Base-by-base conservation (phyloP, 257 asterid species). In the Nicotiana otophora region DNA sequence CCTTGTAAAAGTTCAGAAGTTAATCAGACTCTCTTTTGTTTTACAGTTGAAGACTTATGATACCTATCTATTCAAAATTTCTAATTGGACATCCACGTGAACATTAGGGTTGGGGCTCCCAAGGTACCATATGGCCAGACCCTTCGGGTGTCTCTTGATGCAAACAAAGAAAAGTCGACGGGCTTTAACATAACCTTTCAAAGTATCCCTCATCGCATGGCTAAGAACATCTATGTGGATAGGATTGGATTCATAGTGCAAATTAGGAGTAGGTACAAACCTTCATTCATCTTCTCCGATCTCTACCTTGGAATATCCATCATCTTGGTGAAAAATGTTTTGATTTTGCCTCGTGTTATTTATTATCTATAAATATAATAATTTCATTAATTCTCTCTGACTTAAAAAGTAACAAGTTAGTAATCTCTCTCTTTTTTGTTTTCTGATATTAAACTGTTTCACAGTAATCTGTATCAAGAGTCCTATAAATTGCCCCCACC, bases 191-290 rank as follows among this genome's bases (percentile, higher is more conserved):
- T 19, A 17, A 36, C 36, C 70, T 64, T 70, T 14, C 31, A 46
- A 48, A 48, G 62, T 23, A 26, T 23, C 61, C 46, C 63, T 74
- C 80, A 26, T 48, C 26, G 2, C 46, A 1, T 51, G 63, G 46
- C 9, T 75, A 26, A 36, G 79, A 72, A 72, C 61, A 46, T 72
- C 61, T 72, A 7, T 6, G 39, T 26, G 7, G 39, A 46, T 72
- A 72, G 61, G 79, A 46, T 23, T 72, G 61, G 79, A 46, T 46
- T 46, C 79, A 46, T 72, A 72, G 79, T 72, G 79, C 79, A 72
- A 15, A 23, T 72, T 46, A 72, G 80, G 46, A 51, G 80, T n/a
- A 75, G 17, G 7, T 75, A 4, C 10, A 31, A 28, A 75, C 30
- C 46, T 51, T 75, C 63, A 75, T 75, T 75, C 42, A 15, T 75